Base-by-base conservation (phyloP, 2,329 filamentous ascomycete genomes). In the Sarocladium kiliense region DNA sequence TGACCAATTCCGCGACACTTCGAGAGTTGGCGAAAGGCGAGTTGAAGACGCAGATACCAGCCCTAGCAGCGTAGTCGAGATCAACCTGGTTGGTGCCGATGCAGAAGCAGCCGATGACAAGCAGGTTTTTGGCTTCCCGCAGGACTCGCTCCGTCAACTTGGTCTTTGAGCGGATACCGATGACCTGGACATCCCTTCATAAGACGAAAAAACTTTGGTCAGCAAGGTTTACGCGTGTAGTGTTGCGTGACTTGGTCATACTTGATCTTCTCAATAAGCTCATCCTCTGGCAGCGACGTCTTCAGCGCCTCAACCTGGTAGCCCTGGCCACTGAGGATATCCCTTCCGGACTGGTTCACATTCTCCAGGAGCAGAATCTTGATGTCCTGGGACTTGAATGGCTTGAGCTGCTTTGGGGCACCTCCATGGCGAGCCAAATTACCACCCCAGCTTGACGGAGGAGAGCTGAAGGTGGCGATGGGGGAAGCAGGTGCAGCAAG, bases 11-110 rank as follows among this genome's bases (percentile, higher is more conserved):
- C 56, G 94, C 94, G 53, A 99, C 94, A 69, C 90, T 96, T 70
- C 94, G 88, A 11, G 93, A 97, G 76, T 99, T 99, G 75, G 89
- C 91, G 74, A 97, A 99, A 1, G 94, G 94, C 50, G 94, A 97
- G 76, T 99, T 99, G 84, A 99, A 99, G 60, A 99, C 94, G 36
- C 91, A 91, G 69, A 97, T 96, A 62, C 94, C 91, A 67, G 89
- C 84, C 62, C 81, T 80, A 49, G 91, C 91, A 27, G 91, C 91
- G 67, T 85, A 93, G 58, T 90, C 82, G 58, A 96, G 84, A 69
- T 96, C 87, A 61, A 96, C 91, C 71, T 96, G 91, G 76, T 96
- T 97, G 56, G 94, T 99, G 61, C 94, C 94, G 65, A 99, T 99
- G 72, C 94, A 99, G 81, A 99, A 99, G 77, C 94, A 99, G 58